phyloP scores from a whole-genome alignment of 441 rosid species.

The Syzygium syzygioides region DNA sequence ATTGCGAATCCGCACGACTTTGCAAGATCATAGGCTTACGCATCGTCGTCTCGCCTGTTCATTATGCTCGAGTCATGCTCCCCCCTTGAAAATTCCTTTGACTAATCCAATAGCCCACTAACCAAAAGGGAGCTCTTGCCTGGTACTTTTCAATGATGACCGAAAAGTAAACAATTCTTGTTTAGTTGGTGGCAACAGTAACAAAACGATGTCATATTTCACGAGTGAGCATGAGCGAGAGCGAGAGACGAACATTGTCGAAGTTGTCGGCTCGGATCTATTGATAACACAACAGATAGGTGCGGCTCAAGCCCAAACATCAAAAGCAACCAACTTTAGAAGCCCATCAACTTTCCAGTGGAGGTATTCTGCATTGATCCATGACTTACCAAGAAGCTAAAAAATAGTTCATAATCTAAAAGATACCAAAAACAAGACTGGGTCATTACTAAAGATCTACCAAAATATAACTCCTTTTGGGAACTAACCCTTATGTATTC shows the following conservation, averaged over 20 bases:
- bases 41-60: neutral
- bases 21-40: neutral
- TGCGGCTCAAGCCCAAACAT: neutral
- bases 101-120: neutral
- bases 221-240: neutral
- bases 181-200: neutral
- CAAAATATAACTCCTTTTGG: neutral
- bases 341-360: neutral
- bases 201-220: rapidly evolving
- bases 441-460: neutral
- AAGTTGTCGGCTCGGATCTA: neutral
- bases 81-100: neutral
- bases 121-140: neutral
- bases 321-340: neutral
- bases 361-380: neutral
- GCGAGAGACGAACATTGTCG: neutral
- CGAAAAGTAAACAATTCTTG: neutral
- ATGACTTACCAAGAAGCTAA: neutral
- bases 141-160: neutral
- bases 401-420: neutral
- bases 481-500: neutral
- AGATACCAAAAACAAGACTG: neutral
- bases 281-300: neutral
- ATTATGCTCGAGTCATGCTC: neutral
- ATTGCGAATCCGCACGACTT: neutral